A percentile compares a stretch with the other conserved stretches of the same genome.
These are phyloP conservation scores for Dimargaris verticillata DNA, from an alignment of 192 early-diverging fungal genomes.

Conservation along the genomic window DNA sequence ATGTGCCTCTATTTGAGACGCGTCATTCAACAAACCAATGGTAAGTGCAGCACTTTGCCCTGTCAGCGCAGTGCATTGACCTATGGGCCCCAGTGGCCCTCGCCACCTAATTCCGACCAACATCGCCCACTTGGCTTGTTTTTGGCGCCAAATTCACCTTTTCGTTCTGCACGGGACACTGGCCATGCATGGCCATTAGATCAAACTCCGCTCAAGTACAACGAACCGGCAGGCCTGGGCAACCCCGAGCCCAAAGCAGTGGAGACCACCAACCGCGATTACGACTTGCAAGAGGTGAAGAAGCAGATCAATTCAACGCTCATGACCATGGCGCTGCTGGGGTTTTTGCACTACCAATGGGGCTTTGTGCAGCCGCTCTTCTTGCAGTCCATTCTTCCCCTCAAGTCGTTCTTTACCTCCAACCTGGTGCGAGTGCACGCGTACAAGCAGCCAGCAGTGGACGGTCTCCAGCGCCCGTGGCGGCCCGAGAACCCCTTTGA, in stretches of 20 bases:
- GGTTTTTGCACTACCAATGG: conserved; percentile 72
- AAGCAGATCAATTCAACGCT: conserved; percentile 53
- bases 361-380: conserved; percentile 77
- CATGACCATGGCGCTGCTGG: conserved; percentile 52
- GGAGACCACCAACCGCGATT: conserved; percentile 51
- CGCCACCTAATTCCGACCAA: not conserved
- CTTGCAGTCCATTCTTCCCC: conserved; percentile 65
- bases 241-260: conserved; percentile 21
- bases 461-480: conserved; percentile 74
- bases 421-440: conserved; percentile 68
- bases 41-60: conserved; percentile 19
- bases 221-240: conserved; percentile 47
- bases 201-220: conserved; percentile 58
- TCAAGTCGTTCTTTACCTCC: conserved; percentile 49
- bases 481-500: conserved; percentile 58
- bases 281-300: conserved; percentile 54
- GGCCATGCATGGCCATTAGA: conserved; percentile 21
- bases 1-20: conserved; percentile 22
- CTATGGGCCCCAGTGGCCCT: not conserved
- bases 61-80: not conserved
- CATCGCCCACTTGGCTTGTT: not conserved
- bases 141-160: not conserved
- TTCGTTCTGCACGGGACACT: conserved; percentile 12
- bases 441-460: conserved; percentile 52
- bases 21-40: conserved; percentile 51